These are phyloP conservation scores for Apophysomyces trapeziformis DNA, from an alignment of 371 early-diverging fungal genomes.

Conservation along the genomic window DNA sequence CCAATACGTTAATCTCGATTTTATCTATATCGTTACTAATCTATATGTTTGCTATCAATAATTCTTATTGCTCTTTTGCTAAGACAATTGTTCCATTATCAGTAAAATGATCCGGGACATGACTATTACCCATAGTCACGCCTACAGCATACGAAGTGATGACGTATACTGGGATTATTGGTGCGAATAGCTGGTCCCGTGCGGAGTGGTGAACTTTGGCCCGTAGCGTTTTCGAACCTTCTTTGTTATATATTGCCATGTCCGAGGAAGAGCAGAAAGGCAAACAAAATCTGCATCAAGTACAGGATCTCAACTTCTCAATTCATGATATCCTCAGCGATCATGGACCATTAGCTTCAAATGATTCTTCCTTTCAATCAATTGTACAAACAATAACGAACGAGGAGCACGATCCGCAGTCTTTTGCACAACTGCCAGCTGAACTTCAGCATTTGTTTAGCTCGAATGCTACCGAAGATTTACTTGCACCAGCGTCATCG, in stretches of 20 bases:
- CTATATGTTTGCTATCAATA: too few species aligned
- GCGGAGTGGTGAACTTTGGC: too few species aligned
- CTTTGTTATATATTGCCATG: slow-evolving; percentile 11
- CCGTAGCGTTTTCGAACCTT: background rate
- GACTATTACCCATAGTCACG: too few species aligned
- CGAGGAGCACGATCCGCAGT: slow-evolving; percentile 25
- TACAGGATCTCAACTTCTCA: slow-evolving; percentile 31
- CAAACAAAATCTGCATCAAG: slow-evolving; percentile 17
- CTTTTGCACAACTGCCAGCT: slow-evolving; percentile 42
- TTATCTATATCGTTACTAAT: too few species aligned
- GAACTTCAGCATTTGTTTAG: slow-evolving; percentile 44
- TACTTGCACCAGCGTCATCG: slow-evolving; percentile 14
- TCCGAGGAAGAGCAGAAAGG: slow-evolving; percentile 20
- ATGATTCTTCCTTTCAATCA: slow-evolving; percentile 43
- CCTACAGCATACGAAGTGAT: too few species aligned
- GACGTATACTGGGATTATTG: too few species aligned
- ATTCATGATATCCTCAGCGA: slow-evolving; percentile 41
- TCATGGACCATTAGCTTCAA: slow-evolving; percentile 19
- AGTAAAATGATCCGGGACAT: too few species aligned
- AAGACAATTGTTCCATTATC: too few species aligned
- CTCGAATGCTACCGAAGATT: slow-evolving; percentile 38
- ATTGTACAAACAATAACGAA: slow-evolving; percentile 37
- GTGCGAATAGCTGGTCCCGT: too few species aligned
- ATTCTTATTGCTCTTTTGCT: too few species aligned
- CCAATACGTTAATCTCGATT: too few species aligned